Percentiles rank a stretch among this genome's conserved stretches.
Conservation (phyloP, 805 yeast species). For the Candida odintsovae region DNA sequence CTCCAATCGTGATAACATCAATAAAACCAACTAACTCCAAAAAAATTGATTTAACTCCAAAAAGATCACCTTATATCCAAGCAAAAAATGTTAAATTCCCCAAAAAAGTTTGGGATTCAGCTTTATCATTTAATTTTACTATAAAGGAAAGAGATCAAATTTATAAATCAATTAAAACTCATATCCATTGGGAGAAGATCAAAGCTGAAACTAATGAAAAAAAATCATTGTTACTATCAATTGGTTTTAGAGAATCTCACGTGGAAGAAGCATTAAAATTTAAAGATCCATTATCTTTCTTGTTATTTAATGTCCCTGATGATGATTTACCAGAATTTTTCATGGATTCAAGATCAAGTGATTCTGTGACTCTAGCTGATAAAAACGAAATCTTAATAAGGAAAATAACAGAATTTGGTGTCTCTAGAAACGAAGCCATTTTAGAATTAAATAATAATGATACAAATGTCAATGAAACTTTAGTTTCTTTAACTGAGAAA, state of each 20-base stretch:
- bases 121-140: conserved; percentile 64
- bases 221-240: conserved; percentile 28
- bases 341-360: conserved; percentile 45
- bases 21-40: conserved; percentile 13
- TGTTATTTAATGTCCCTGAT: conserved; percentile 85
- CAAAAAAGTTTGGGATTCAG: conserved; percentile 61
- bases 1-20: conserved; percentile 38
- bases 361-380: conserved; percentile 39
- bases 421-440: conserved; percentile 57
- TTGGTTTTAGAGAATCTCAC: conserved; percentile 72
- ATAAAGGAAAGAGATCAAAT: conserved; percentile 56
- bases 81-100: conserved; percentile 29
- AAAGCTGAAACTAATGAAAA: conserved; percentile 4
- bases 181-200: conserved; percentile 44
- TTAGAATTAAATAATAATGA: conserved; percentile 37
- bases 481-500: conserved; percentile 41
- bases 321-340: conserved; percentile 80
- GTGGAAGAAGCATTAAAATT: conserved; percentile 66
- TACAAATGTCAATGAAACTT: conserved; percentile 44
- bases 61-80: conserved; percentile 7
- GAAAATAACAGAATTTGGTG: conserved; percentile 61
- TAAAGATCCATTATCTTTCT: conserved; percentile 38
- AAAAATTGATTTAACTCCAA: background rate
- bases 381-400: conserved; percentile 50
- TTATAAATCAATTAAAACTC: conserved; percentile 53